Evolutionary conservation across 2,329 filamentous ascomycete genomes (phyloP), one percentile per base, ranked within the genome.

Genomic region (Aspergillus sp.): DNA sequence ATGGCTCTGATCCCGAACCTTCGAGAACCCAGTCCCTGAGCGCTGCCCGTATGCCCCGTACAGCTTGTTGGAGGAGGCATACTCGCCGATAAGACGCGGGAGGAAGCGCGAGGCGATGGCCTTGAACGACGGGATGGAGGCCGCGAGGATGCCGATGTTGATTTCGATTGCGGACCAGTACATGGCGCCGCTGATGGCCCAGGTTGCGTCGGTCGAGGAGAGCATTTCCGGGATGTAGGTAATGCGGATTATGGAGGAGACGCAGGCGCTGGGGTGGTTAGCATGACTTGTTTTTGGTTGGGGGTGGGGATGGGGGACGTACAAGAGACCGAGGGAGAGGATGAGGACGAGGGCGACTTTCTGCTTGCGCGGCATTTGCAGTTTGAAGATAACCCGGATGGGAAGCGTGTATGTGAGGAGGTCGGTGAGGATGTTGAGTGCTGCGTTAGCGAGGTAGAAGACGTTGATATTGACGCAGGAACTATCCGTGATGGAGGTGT

Each of bases 341-440:
- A 84, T 77, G 6, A 77, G 63, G 1, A 75, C 72, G 5, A 85
- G 70, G 3, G 78, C 75, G 15, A 77, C 58, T 37, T 77, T 78
- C 58, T 85, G 82, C 45, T 75, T 78, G 11, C 64, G 61, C 1
- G 81, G 79, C 39, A 85, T 71, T 50, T 80, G 75, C 1, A 82
- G 67, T 15, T 72, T 69, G 62, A 77, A 70, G 8, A 83, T 74
- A 3, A 77, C 79, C 21, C 74, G 74, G 46, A 84, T 77, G 1
- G 82, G 83, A 3, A 86, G 70, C 0, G 80, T 66, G 37, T 82
- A 81, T n/a, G 82, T 78, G 11, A 82, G 66, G 44, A 87, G 78
- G 68, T 88, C 84, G 6, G 84, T 86, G 44, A 81, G 65, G 47
- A 86, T 86, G 69, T 87, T 87, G 61, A 86, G 78, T 27, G 83